Base-by-base conservation (phyloP, 176 grass and related monocot species). In the Neostapfia colusana region DNA sequence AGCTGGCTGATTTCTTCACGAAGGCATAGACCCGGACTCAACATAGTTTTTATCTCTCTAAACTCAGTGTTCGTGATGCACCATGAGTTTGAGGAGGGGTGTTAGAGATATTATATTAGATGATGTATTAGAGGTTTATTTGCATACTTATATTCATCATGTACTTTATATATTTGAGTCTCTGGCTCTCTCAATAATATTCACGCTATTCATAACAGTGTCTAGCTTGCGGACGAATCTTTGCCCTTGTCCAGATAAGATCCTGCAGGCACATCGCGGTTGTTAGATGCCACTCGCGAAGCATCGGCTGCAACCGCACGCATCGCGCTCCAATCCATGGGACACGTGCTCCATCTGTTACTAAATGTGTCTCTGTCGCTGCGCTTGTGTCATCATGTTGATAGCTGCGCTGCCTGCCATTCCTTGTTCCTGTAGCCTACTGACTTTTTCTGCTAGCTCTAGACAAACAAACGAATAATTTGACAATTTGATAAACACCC, bases 321-420 rank as follows among this genome's bases (percentile, higher is more conserved):
- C 18, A 36, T 58, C 60, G 46, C 61, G 28, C 15, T 49, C 44
- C 49, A 28, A 42, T 63, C 17, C 20, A 60, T 24, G 18, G 53
- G 44, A 14, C 85, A 83, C 70, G 74, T 78, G 75, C 62, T 67
- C 80, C 74, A 74, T 79, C 73, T 75, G 54, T 85, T 82, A 41
- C 37, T 62, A 6, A n/a, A n/a, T n/a, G 31, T 21, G 76, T 61
- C 35, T 44, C 85, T 38, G n/a, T 67, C 46, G 13, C 21, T 20
- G 75, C 50, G 37, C 8, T 26, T 77, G 65, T 55, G 65, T 55
- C 66, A 81, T 56, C 66, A 81, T 17, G n/a, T 54, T 49, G 79
- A 82, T 64, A 24, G 63, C 70, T 59, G 28, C 42, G 46, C 23
- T 76, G 36, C 9, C 9, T 65, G 7, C 11, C 31, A 28, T 56